Percentiles rank a stretch among this genome's conserved stretches.
These are phyloP conservation scores for Neurospora sublineolata DNA, from an alignment of 495 filamentous ascomycete species.

Conservation along the genomic window DNA sequence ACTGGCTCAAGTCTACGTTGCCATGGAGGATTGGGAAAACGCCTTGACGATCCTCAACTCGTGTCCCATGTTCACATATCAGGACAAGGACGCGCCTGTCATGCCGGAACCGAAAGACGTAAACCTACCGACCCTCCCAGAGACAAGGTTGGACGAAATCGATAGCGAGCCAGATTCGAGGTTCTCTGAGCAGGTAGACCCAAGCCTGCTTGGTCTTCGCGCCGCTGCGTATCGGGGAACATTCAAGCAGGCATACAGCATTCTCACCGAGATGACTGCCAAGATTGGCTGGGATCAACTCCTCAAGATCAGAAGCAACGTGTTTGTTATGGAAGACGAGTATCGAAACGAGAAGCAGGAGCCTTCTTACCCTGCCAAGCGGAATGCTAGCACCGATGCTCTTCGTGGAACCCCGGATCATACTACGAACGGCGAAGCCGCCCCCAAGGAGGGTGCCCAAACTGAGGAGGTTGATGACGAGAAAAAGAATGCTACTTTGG, in stretches of 20 bases:
- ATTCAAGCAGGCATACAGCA: slow-evolving; percentile 85
- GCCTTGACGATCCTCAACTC: slow-evolving; percentile 95
- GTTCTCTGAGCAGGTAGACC: slow-evolving; percentile 74
- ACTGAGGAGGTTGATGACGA: slow-evolving; percentile 42
- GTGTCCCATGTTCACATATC: slow-evolving; percentile 98
- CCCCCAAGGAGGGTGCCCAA: slow-evolving; percentile 25
- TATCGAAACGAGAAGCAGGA: slow-evolving; percentile 85
- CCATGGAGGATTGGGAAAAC: slow-evolving; percentile 84
- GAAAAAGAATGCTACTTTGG: slow-evolving; percentile 7
- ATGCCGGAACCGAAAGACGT: slow-evolving; percentile 86
- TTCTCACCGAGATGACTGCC: slow-evolving; percentile 85
- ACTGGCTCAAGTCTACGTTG: slow-evolving; percentile 83
- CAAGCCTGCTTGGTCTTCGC: slow-evolving; percentile 73
- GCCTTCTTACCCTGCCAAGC: slow-evolving; percentile 36
- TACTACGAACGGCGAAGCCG: slow-evolving; percentile 47
- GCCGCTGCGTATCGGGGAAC: slow-evolving; percentile 86
- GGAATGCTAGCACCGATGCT: slow-evolving; percentile 66
- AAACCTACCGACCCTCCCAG: slow-evolving; percentile 72
- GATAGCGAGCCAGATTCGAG: slow-evolving; percentile 74
- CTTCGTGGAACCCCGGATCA: slow-evolving; percentile 55
- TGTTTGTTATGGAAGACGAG: slow-evolving; percentile 99
- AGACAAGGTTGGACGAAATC: slow-evolving; percentile 91
- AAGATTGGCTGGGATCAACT: slow-evolving; percentile 98
- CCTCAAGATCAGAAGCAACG: slow-evolving; percentile 81
- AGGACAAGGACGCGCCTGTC: slow-evolving; percentile 89